Evolutionary conservation across 257 asterid species (phyloP).

Genomic region (Buddleja alternifolia): DNA sequence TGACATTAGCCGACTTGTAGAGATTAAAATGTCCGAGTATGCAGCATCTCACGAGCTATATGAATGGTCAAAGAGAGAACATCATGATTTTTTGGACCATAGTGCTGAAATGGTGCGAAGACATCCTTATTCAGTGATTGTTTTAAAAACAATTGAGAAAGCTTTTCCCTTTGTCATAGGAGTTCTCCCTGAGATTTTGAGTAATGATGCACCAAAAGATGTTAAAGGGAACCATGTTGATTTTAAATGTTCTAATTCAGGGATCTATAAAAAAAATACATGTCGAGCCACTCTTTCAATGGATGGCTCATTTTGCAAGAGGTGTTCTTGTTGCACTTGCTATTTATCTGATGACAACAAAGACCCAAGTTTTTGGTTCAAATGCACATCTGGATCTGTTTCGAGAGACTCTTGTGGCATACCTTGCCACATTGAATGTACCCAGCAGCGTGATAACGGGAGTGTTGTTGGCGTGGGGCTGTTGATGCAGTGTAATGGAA

Average conservation of each 20-base stretch:
- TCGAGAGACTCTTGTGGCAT: constrained; percentile 68
- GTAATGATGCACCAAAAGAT: no score
- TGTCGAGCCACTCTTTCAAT: constrained; percentile 70
- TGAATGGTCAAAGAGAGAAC: no score
- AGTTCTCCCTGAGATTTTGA: no score
- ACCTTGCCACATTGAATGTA: constrained; percentile 81
- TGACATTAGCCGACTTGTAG: no score
- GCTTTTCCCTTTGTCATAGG: no score
- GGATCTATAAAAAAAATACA: constrained; percentile 74
- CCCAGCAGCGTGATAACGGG: constrained; percentile 60
- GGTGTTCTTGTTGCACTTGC: constrained; percentile 84
- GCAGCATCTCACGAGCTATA: no score
- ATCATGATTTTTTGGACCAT: no score
- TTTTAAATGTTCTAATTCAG: constrained; percentile 49
- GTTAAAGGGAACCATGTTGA: constrained; percentile 65
- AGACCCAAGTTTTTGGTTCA: constrained; percentile 88
- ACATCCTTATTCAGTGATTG: no score
- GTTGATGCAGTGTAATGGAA: constrained; percentile 79
- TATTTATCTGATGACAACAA: constrained; percentile 78
- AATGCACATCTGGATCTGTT: constrained; percentile 66
- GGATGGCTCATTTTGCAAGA: constrained; percentile 69
- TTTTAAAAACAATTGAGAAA: no score
- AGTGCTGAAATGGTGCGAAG: no score
- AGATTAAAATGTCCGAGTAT: no score
- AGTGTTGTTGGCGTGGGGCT: constrained; percentile 73